Base-by-base conservation (phyloP, 768 basidiomycete genomes). In the Mycena belliarum region DNA sequence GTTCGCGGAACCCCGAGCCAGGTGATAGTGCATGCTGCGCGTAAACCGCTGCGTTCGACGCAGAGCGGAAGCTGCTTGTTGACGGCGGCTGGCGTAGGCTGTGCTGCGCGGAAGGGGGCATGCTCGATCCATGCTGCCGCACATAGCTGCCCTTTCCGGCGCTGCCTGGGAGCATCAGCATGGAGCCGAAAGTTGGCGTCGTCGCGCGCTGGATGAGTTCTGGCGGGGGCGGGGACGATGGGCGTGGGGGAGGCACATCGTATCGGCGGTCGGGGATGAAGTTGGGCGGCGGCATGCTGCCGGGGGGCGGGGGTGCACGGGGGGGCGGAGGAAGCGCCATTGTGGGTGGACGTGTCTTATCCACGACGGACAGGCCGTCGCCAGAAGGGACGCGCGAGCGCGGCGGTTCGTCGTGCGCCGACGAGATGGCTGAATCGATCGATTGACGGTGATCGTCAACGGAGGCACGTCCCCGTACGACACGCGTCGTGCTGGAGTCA, bases 181-280 rank as follows among this genome's bases (percentile, higher is more conserved):
- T 79, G 2, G 84, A 73, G 2, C 89, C 88, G 63, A 91, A 86
- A 8, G 88, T 88, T 0, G 92, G 92, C 1, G 92, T 93, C 4
- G 92, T 92, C 11, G 95, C 93, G 15, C 95, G 89, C 67, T 93
- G 88, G 59, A 97, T 87, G 68, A 97, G 89, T 55, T 98, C 95
- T 18, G 89, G 77, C 18, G 95, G 96, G 6, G 95, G 95, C 2
- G 96, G 95, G 0, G 96, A 98, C 4, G 86, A 89, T 0, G 96
- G 96, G 42, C 95, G 80, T 26, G 91, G 88, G 0, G 95, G 95
- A 12, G 90, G 89, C 6, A 74, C 71, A 60, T 89, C 88, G 42
- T 78, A 74, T 63, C 81, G 83, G 67, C 81, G 79, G 21, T 91
- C 89, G 24, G 92, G 91, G 62, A 93, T 83, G 68, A 87, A 88